Evolutionary conservation across 1,139 yeast species (phyloP).

Genomic region (Scheffersomyces segobiensis): DNA sequence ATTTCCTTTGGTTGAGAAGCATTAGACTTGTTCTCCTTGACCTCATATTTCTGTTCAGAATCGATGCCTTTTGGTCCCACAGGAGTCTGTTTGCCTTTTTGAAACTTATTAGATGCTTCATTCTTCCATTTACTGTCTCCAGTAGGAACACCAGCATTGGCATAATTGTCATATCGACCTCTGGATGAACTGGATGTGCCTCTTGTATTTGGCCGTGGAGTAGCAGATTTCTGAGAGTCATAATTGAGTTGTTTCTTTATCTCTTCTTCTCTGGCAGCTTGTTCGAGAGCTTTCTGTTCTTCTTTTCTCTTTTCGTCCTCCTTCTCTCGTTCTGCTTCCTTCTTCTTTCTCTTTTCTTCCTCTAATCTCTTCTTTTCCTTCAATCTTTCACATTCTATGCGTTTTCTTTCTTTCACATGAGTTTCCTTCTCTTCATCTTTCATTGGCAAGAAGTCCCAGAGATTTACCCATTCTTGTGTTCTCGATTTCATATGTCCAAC

Average conservation of each 20-base stretch:
- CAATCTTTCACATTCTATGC: constrained; percentile 13
- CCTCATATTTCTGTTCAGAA: constrained; percentile 1
- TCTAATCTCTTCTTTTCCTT: constrained; percentile 12
- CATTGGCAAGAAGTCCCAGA: constrained; percentile 58
- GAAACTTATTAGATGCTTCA: not conserved
- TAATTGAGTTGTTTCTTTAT: constrained; percentile 21
- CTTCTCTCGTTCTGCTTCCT: constrained; percentile 14
- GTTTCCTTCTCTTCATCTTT: constrained; percentile 29
- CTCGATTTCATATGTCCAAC: constrained; percentile 69
- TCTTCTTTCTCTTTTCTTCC: constrained; percentile 13
- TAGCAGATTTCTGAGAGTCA: constrained; percentile 18
- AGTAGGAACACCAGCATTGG: constrained; percentile 20
- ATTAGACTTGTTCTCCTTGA: constrained; percentile 1
- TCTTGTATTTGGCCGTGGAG: constrained; percentile 22
- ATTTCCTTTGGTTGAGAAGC: not conserved
- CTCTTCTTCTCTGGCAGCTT: constrained; percentile 14
- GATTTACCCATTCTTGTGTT: constrained; percentile 54
- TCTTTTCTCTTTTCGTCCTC: constrained; percentile 23
- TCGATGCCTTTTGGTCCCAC: not conserved
- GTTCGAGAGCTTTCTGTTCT: constrained; percentile 14
- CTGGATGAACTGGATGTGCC: constrained; percentile 14
- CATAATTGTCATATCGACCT: constrained; percentile 25
- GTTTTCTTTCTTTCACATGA: constrained; percentile 24
- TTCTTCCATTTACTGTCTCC: constrained; percentile 1
- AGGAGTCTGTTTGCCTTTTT: not conserved